A percentile compares a stretch with the other conserved stretches of the same genome.
Evolutionary conservation across 805 yeast species (phyloP).

Genomic region (Saccharomycopsis oosterbeekiorum): DNA sequence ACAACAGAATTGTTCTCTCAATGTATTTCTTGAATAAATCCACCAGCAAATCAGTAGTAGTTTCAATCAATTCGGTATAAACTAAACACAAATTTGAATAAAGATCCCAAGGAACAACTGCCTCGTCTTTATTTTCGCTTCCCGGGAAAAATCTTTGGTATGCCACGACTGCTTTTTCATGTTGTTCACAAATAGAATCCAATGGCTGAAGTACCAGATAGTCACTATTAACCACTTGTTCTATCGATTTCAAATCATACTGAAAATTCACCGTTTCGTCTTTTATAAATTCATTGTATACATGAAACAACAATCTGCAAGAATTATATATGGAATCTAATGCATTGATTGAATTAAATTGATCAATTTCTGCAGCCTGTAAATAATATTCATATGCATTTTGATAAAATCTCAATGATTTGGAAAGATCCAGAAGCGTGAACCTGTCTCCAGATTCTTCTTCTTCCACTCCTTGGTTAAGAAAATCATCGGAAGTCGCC

Average conservation of each 20-base stretch:
- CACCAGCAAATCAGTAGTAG: not conserved
- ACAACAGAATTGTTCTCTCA: constrained; percentile 7
- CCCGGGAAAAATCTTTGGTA: not conserved
- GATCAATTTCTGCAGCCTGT: constrained; percentile 23
- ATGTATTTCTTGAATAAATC: constrained; percentile 4
- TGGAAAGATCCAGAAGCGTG: constrained; percentile 55
- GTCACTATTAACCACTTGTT: constrained; percentile 13
- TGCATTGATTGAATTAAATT: constrained; percentile 3
- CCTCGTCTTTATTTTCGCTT: not conserved
- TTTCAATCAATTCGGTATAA: constrained; percentile 17
- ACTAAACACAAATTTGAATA: constrained; percentile 17
- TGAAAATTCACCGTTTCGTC: constrained; percentile 35
- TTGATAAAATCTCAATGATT: constrained; percentile 56
- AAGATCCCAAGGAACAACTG: constrained; percentile 16
- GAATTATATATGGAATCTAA: constrained; percentile 51
- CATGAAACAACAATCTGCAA: constrained; percentile 47
- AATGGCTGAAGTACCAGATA: constrained; percentile 9
- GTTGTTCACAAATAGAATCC: constrained; percentile 5
- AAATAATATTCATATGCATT: constrained; percentile 39
- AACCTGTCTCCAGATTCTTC: constrained; percentile 76
- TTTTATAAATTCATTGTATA: constrained; percentile 41
- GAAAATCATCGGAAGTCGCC: constrained; percentile 39
- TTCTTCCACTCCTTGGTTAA: constrained; percentile 47
- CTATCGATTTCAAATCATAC: constrained; percentile 26
- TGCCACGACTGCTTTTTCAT: constrained; percentile 7